Evolutionary conservation across 305 asterid genomes (phyloP).

Genomic region (Rubia tinctorum): DNA sequence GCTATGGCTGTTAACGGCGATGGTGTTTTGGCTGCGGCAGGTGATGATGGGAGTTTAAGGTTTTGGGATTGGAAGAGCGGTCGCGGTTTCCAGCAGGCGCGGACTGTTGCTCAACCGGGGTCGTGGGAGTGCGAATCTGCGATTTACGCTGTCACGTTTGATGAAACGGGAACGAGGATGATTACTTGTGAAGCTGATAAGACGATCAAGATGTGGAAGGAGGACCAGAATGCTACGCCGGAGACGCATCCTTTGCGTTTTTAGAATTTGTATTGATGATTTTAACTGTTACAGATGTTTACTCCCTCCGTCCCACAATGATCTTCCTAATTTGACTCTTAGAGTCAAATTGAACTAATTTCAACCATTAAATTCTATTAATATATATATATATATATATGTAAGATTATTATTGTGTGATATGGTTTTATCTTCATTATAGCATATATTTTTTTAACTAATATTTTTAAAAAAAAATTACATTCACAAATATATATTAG

Average conservation of each 20-base stretch:
- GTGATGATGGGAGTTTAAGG: constrained; percentile 93
- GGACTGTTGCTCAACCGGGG: constrained; percentile 92
- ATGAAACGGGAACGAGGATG: constrained; percentile 75
- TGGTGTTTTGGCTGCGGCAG: constrained; percentile 86
- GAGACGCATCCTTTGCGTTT: constrained; percentile 6
- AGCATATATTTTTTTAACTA: no score
- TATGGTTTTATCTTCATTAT: no score
- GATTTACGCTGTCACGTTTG: constrained; percentile 65
- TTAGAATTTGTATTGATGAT: no score
- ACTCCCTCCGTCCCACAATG: no score
- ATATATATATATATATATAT: no score
- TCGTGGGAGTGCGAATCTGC: constrained; percentile 98
- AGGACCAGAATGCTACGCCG: constrained; percentile 48
- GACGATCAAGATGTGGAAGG: constrained; percentile 98
- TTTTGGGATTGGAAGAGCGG: constrained; percentile 99
- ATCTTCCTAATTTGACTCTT: no score
- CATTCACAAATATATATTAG: no score
- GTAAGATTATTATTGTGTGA: no score
- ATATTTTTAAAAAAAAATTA: no score
- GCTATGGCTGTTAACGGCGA: constrained; percentile 88
- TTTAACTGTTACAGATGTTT: no score
- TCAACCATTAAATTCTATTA: no score
- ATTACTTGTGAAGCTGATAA: constrained; percentile 93
- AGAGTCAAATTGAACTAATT: no score
- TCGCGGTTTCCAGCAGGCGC: constrained; percentile 90